Conservation (phyloP, 441 rosid genomes). For the Eruca vesicaria region DNA sequence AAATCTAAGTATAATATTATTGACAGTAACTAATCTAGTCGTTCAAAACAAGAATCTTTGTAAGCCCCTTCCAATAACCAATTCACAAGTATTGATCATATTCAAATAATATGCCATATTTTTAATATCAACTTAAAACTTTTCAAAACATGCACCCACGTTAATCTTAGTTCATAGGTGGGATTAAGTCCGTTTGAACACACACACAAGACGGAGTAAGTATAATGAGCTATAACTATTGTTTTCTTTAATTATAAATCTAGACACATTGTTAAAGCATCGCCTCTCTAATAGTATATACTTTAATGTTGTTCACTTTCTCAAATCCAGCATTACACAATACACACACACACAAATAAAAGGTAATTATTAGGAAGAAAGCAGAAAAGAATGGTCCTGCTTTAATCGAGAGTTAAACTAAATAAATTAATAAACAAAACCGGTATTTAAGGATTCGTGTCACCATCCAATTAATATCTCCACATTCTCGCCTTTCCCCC, state of each 20-base stretch:
- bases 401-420: slow-evolving; percentile 31
- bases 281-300: not conserved
- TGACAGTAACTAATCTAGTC: not conserved
- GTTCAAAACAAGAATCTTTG: not conserved
- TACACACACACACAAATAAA: not conserved
- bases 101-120: not conserved
- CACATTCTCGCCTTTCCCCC: slow-evolving; percentile 28
- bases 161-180: not conserved
- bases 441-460: slow-evolving; percentile 35
- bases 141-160: slow-evolving; percentile 5
- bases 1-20: not conserved
- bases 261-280: not conserved
- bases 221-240: not conserved
- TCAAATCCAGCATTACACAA: slow-evolving; percentile 19
- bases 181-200: not conserved
- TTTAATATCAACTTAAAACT: not conserved
- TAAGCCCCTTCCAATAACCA: not conserved
- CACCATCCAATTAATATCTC: slow-evolving; percentile 37
- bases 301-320: not conserved
- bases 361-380: slow-evolving; percentile 13
- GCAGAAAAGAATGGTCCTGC: slow-evolving; percentile 26
- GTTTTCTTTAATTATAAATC: not conserved
- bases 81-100: not conserved
- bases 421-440: slow-evolving; percentile 5
- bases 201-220: not conserved